A percentile compares a stretch with the other conserved stretches of the same genome.
Evolutionary conservation across 164 flowering plant species (phyloP).

Genomic region (Chimonanthus salicifolius): DNA sequence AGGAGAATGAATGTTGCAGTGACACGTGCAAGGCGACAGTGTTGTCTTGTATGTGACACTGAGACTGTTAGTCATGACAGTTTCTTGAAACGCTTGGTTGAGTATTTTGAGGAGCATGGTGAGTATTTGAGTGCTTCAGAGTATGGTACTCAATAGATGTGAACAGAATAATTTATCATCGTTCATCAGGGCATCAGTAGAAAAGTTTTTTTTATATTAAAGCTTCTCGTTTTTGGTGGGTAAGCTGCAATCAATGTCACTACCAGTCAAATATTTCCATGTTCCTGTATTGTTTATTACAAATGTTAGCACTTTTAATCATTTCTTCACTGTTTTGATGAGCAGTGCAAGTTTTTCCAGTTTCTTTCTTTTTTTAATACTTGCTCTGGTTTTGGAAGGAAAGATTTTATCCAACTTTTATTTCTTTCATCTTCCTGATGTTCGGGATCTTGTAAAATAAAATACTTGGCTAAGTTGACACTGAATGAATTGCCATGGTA

Average conservation of each 20-base stretch:
- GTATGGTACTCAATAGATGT: constrained; percentile 38
- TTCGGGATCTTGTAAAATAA: too few species aligned
- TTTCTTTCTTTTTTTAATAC: background rate
- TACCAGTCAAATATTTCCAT: too few species aligned
- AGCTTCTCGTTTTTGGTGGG: background rate
- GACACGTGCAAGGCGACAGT: constrained; percentile 95
- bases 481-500: background rate
- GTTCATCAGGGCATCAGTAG: too few species aligned
- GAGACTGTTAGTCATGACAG: constrained; percentile 79
- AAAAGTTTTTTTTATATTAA: too few species aligned
- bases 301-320: background rate
- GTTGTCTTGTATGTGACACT: constrained; percentile 90
- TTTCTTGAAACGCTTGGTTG: constrained; percentile 82
- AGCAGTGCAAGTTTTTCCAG: background rate
- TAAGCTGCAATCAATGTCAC: background rate
- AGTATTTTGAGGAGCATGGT: constrained; percentile 93
- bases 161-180: background rate
- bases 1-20: constrained; percentile 99
- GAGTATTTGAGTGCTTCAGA: constrained; percentile 97
- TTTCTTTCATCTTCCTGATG: too few species aligned
- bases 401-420: too few species aligned
- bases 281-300: background rate
- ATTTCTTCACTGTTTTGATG: background rate
- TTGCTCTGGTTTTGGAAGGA: background rate
- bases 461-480: background rate